Base-by-base conservation (phyloP, 1,284 basidiomycete genomes). In the Agaricales sp. region DNA sequence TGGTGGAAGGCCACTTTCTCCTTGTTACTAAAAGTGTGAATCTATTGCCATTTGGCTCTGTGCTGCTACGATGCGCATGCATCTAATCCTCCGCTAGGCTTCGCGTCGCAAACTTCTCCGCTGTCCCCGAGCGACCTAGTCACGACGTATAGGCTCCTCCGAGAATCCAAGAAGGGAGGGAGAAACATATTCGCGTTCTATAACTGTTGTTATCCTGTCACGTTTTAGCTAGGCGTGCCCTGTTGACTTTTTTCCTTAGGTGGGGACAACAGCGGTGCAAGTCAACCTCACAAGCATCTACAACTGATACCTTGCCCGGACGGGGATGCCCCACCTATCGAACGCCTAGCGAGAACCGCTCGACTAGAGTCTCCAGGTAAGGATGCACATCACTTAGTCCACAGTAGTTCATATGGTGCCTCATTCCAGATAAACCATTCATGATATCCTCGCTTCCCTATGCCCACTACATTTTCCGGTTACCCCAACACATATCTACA, bases 261-360 rank as follows among this genome's bases (percentile, higher is more conserved):
- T 56, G 90, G 90, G 3, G 72, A 78, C 45, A 71, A 77, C 44
- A 91, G 87, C 52, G 92, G 91, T 26, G 90, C 92, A 4, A 91
- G 87, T 62, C 91, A 94, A 66, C 70, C 75, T 1, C 91, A 92
- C 66, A 89, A 93, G 57, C 91, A 94, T 61, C 59, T 93, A 18
- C 91, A 94, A 63, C 83, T 92, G 53, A 66, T 93, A 23, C 82
- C 85, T 16, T 62, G 81, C 18, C 73, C 76, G 11, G 70, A 68
- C 38, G 67, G 68, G 18, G 73, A 75, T 43, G 81, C 79, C 2
- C 82, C 86, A 22, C 90, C 90, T 0, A 69, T 92, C 35, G 89
- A 92, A 62, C 67, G 64, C 45, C 72, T 90, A 54, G 80, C 85
- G 3, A 71, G 71, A 54, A 63, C 65, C n/a, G 64, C 75, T 8